Base-by-base conservation (phyloP, 1,284 basidiomycete genomes). In the Malassezia restricta region DNA sequence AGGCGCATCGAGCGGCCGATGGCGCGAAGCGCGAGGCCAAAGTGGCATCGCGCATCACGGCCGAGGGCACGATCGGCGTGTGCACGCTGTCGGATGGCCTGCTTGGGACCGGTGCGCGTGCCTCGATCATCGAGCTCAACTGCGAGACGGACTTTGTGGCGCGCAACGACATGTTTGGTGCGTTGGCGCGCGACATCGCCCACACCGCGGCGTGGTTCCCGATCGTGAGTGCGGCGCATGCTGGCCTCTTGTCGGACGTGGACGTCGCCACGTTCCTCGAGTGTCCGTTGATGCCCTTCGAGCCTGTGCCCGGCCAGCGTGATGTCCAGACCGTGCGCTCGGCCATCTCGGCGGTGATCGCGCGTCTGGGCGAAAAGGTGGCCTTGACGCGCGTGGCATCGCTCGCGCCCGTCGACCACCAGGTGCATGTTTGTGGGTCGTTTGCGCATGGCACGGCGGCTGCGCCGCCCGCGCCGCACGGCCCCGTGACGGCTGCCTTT, bases 91-190 rank as follows among this genome's bases (percentile, higher is more conserved):
- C 82, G 5, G 76, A 79, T 27, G 83, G 83, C 2, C 69, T 74
- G 9, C 30, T 29, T 8, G 49, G 51, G 8, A 46, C 54, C 0
- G 29, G 55, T 32, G 61, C 68, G 39, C 80, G 86, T 27, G 88
- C 85, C 6, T 82, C 84, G 11, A 86, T 95, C 78, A 78, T 95
- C 54, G 91, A 96, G 74, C 78, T 95, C 57, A 90, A 88, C 67
- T 95, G 91, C 78, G 91, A 96, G 77, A 95, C 91, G 39, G 91
- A 96, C 76, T 95, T 95, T 74, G 91, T 95, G 11, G 87, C 83
- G 14, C 78, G 87, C 60, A 92, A 89, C 69, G 81, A 85, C 54
- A 78, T 91, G 8, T 96, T 96, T 68, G 78, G 80, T 6, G 79
- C 79, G 54, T 80, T 92, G 29, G 83, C 86, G 11, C 78, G 80